A percentile compares a stretch with the other conserved stretches of the same genome.
Evolutionary conservation across 148 eudicot species (phyloP).

Genomic region (Vaccinium corymbosum): DNA sequence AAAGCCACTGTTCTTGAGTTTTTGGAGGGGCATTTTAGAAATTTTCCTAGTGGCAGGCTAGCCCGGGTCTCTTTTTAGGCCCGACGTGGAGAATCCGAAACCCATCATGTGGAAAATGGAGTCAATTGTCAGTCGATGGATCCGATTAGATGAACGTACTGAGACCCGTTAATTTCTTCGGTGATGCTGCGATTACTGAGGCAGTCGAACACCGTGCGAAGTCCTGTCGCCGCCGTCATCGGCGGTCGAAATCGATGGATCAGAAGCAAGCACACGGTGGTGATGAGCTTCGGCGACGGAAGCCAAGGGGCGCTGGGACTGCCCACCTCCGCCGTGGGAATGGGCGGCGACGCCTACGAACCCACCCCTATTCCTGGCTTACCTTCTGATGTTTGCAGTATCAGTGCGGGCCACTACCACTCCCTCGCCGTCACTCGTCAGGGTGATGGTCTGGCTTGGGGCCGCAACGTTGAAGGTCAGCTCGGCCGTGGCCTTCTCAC

Average conservation of each 20-base stretch:
- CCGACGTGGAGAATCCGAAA: not conserved
- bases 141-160: not conserved
- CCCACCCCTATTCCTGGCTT: constrained; percentile 70
- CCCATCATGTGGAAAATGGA: not conserved
- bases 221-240: not conserved
- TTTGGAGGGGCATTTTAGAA: no score
- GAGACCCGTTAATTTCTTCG: not conserved
- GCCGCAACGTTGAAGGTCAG: constrained; percentile 77
- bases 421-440: constrained; percentile 79
- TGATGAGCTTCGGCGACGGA: constrained; percentile 92
- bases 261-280: constrained; percentile 28
- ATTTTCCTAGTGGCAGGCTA: not conserved
- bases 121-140: not conserved
- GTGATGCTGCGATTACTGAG: constrained; percentile 13
- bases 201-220: not conserved
- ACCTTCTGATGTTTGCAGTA: constrained; percentile 54
- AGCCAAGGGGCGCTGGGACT: constrained; percentile 86
- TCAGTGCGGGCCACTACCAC: constrained; percentile 87
- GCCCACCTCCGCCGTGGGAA: constrained; percentile 50
- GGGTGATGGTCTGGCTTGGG: constrained; percentile 93
- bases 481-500: constrained; percentile 70
- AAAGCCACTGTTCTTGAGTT: no score
- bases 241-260: constrained; percentile 20
- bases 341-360: constrained; percentile 78
- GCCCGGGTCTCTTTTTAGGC: not conserved